Evolutionary conservation across 225 moss, liverwort and hornwort genomes (phyloP), one percentile per base, ranked within the genome.

Genomic region (Physcomitrellopsis africana): DNA sequence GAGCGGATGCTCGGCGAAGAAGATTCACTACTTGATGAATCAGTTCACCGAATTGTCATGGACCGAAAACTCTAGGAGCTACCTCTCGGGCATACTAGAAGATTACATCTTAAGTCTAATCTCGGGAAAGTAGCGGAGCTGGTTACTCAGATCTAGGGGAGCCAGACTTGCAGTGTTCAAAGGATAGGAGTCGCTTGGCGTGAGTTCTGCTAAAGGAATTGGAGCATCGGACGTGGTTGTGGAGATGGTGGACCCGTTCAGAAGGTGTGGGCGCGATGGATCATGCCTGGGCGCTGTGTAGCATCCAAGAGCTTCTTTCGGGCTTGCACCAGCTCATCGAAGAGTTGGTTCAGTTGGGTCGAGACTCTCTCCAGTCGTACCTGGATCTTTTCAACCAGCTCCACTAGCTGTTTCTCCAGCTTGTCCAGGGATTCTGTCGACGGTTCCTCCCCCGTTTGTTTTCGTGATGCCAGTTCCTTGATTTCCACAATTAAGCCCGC

Each of bases 261-360:
- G 22, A 83, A 70, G 42, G 83, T 86, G 56, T 74, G 56, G 0
- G 81, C 27, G 8, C 70, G 76, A 6, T 84, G 67, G 56, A 86
- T 83, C 44, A 67, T 29, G n/a, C 37, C 74, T 1, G 81, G 70
- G 10, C 72, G 60, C 70, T 86, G 86, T 1, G 83, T 57, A 3
- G 72, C 79, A 19, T 86, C 83, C 2, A 86, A 8, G 3, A 86
- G 81, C 67, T 81, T 86, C 61, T 84, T 86, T 7, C 86, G 72
- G 1, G 79, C 75, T 61, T 56, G 68, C 3, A 86, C 86, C 6
- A 86, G 83, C 61, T 84, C 79, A 51, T 81, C 75, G 57, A 86
- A 86, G 9, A 86, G 66, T 17, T 81, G 78, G 57, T 73, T 86
- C 15, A 86, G 72, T 79, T 86, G 81, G 51, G 32, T 76, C 1